Percentiles rank a stretch among this genome's conserved stretches.
phyloP scores from a whole-genome alignment of 2,329 filamentous ascomycete species.

The Calonectria leucothoes region DNA sequence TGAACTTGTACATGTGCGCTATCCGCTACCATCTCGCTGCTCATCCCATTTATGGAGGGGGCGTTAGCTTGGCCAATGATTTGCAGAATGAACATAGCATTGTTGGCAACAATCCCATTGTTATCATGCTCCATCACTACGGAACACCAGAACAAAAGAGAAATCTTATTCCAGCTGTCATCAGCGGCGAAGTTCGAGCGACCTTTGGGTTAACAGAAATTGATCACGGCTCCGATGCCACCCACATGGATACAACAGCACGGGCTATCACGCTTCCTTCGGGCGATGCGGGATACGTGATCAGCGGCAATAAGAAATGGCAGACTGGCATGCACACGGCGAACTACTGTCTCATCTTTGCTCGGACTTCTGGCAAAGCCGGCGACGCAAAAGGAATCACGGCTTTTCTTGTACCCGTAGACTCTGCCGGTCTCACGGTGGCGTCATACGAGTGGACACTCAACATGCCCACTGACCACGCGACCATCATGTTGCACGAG shows the following conservation, averaged over 20 bases:
- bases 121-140: slow-evolving; percentile 30
- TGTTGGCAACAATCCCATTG: slow-evolving; percentile 27
- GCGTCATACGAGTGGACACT: slow-evolving; percentile 30
- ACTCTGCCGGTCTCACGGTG: slow-evolving; percentile 17
- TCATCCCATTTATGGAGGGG: slow-evolving; percentile 29
- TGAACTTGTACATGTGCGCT: slow-evolving; percentile 32
- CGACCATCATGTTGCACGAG: slow-evolving; percentile 20
- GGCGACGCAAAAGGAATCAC: slow-evolving; percentile 30
- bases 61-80: slow-evolving; percentile 32
- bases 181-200: slow-evolving; percentile 11
- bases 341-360: slow-evolving; percentile 29
- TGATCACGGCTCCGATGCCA: slow-evolving; percentile 31
- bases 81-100: slow-evolving; percentile 32
- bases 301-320: slow-evolving; percentile 33
- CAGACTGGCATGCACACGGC: slow-evolving; percentile 29
- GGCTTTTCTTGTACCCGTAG: slow-evolving; percentile 22
- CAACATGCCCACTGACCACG: slow-evolving; percentile 34
- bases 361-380: slow-evolving; percentile 26
- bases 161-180: slow-evolving; percentile 17
- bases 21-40: slow-evolving; percentile 27
- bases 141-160: slow-evolving; percentile 18
- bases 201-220: slow-evolving; percentile 33
- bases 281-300: slow-evolving; percentile 17
- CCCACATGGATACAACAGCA: slow-evolving; percentile 30
- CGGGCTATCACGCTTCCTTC: slow-evolving; percentile 7